A percentile compares a stretch with the other conserved stretches of the same genome.
These are phyloP conservation scores for Phaeolepiota aurea DNA, from an alignment of 768 basidiomycete genomes.

Conservation along the genomic window DNA sequence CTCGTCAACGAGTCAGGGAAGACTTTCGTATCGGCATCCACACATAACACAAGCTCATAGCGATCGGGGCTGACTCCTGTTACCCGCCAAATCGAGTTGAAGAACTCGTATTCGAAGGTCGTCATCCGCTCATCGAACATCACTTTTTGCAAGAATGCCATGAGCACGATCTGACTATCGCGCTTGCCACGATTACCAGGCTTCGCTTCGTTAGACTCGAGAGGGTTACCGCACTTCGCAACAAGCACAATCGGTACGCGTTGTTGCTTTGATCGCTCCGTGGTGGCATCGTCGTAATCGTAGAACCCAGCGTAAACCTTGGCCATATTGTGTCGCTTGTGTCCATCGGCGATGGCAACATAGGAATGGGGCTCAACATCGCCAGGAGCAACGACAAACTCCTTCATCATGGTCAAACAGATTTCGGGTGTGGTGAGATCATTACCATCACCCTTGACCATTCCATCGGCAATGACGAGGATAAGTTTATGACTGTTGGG, in stretches of 20 bases:
- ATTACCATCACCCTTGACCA: conserved; percentile 96
- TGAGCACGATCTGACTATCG: conserved; percentile 94
- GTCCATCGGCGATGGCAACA: conserved; percentile 98
- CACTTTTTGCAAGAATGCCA: conserved; percentile 97
- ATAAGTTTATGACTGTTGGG: conserved; percentile 97
- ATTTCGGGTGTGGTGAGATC: conserved; percentile 89
- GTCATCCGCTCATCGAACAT: conserved; percentile 99
- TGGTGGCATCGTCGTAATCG: conserved; percentile 84
- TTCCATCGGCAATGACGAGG: conserved; percentile 93
- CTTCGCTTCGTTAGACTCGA: conserved; percentile 82
- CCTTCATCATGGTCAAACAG: conserved; percentile 94
- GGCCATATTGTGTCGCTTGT: conserved; percentile 99
- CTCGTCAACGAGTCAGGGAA: conserved; percentile 97
- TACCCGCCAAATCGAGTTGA: conserved; percentile 94
- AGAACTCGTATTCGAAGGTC: conserved; percentile 99
- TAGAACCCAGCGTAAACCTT: conserved; percentile 98
- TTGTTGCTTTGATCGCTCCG: conserved; percentile 91
- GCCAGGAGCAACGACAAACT: conserved; percentile 67
- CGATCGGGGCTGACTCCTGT: conserved; percentile 94
- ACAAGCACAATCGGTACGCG: conserved; percentile 94
- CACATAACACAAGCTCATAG: conserved; percentile 92
- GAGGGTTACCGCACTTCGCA: conserved; percentile 91
- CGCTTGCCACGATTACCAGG: conserved; percentile 99
- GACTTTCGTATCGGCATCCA: conserved; percentile 97
- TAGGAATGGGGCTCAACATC: conserved; percentile 95